Percentiles rank a stretch among this genome's conserved stretches.
These are phyloP conservation scores for Withania somnifera DNA, from an alignment of 305 asterid species.

Conservation along the genomic window DNA sequence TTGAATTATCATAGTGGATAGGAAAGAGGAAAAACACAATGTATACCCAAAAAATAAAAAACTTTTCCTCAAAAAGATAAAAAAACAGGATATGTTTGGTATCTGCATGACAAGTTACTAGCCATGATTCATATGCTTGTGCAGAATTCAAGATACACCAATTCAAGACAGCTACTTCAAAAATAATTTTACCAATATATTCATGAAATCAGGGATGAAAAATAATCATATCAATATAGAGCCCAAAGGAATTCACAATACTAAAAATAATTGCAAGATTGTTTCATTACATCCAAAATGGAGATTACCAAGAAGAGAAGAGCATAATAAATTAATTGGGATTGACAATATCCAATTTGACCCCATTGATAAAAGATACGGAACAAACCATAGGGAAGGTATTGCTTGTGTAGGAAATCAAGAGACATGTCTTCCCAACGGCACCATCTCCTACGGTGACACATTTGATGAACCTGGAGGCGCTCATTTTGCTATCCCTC, in stretches of 20 bases:
- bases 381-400: slow-evolving; percentile 16
- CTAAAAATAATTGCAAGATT: background rate
- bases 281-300: background rate
- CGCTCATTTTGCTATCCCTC: slow-evolving; percentile 7
- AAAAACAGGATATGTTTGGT: background rate
- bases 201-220: background rate
- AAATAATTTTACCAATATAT: background rate
- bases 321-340: background rate
- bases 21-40: background rate
- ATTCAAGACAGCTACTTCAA: background rate
- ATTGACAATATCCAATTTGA: background rate
- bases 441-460: slow-evolving; percentile 31
- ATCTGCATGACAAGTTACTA: background rate
- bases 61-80: background rate
- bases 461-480: slow-evolving; percentile 24
- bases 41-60: background rate
- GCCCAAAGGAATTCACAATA: background rate
- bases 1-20: background rate
- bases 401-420: slow-evolving; percentile 24
- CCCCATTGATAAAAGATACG: background rate
- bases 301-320: background rate
- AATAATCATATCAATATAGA: background rate
- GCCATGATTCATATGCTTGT: background rate
- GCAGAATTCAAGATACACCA: background rate
- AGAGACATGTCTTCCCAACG: slow-evolving; percentile 25